Percentiles rank a stretch among this genome's conserved stretches.
Evolutionary conservation across 352 stramenopile genomes (phyloP).

Genomic region (Pythium rhizo-oryzae): DNA sequence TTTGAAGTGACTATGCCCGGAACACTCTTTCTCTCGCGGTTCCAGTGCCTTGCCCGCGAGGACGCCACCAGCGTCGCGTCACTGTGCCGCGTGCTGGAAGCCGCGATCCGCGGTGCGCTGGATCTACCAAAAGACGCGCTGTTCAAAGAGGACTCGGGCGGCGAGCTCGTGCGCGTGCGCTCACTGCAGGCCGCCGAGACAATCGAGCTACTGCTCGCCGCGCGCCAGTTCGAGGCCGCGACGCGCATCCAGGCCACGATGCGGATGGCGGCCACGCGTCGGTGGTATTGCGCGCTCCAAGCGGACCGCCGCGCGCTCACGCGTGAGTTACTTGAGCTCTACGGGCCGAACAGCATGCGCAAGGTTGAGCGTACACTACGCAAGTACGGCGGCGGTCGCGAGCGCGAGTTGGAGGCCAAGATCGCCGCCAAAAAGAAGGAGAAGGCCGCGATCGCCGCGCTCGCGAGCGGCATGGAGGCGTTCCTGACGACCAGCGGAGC

Average conservation of each 20-base stretch:
- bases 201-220: constrained; percentile 24
- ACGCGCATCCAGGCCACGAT: constrained; percentile 19
- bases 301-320: constrained; percentile 19
- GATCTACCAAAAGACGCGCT: not conserved
- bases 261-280: constrained; percentile 18
- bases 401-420: constrained; percentile 20
- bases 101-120: not conserved
- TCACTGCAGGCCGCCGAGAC: constrained; percentile 21
- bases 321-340: constrained; percentile 24
- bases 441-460: constrained; percentile 15
- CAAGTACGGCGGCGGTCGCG: constrained; percentile 26
- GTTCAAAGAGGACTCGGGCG: not conserved
- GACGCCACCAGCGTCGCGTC: not conserved
- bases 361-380: constrained; percentile 31
- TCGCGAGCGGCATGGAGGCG: constrained; percentile 15
- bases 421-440: constrained; percentile 28
- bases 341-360: constrained; percentile 23
- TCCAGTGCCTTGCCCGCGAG: constrained; percentile 12
- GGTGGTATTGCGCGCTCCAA: constrained; percentile 25
- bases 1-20: constrained; percentile 16
- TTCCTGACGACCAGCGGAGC: constrained; percentile 10
- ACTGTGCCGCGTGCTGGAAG: not conserved
- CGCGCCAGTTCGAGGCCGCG: constrained; percentile 23
- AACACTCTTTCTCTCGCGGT: constrained; percentile 16
- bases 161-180: constrained; percentile 5